Base-by-base conservation (phyloP, 306 rosid genomes). In the Vachellia collinsii region DNA sequence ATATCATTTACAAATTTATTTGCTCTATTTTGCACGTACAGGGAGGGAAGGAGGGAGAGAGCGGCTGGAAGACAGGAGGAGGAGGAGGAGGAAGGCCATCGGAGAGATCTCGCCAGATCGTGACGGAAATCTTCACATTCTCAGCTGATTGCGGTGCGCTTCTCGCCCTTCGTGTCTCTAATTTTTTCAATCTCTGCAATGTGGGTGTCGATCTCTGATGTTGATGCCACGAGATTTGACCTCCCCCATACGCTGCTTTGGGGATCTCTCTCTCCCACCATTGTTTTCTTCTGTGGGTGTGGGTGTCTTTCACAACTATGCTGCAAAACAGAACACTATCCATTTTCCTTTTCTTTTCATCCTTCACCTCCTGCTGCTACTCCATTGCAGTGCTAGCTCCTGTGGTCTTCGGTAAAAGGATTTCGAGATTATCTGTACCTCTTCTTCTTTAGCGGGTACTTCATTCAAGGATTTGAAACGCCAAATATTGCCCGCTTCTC, bases 81-180 rank as follows among this genome's bases (percentile, higher is more conserved):
- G 68, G 63, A n/a, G 29, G 36, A 64, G 63, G 82, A 77, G 63
- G 76, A 72, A 65, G 85, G 67, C 74, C 79, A 69, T 80, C 67
- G 88, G 89, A 90, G 72, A 92, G 90, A 92, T 90, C 94, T 87
- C 81, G 82, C 77, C 92, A 88, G 96, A 93, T 95, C 94, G 79
- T 80, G 19, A 59, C 41, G 81, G 79, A 77, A 76, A 59, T 66
- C 83, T 80, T 54, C 86, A 81, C 70, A 39, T 64, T 77, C 75
- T 72, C 54, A 51, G 78, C 67, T 87, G n/a, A 54, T 78, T 81
- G 63, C 34, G 83, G 91, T 89, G 74, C 17, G 68, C n/a, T 76
- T 79, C 70, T 64, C 4, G 63, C 74, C 16, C 8, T 64, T 84
- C 25, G 36, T 3, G 13, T 76, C 66, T 72, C 38, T 22, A 43